Evolutionary conservation across 2,329 filamentous ascomycete species (phyloP).

Genomic region (Talaromyces sp.): DNA sequence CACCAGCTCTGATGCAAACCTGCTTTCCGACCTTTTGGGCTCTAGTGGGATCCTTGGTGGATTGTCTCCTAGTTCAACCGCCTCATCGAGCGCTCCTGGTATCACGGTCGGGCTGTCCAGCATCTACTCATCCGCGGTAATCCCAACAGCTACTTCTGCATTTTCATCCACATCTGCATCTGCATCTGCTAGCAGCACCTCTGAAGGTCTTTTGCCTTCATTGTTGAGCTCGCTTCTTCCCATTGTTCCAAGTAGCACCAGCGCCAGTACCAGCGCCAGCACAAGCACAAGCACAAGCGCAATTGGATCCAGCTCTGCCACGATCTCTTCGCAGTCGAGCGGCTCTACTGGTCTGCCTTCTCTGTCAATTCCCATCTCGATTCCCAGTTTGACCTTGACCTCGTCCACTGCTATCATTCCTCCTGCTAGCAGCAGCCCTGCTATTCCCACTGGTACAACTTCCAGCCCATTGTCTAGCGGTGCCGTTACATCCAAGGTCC

Average conservation of each 20-base stretch:
- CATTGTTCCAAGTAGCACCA: not conserved
- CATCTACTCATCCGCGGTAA: constrained; percentile 7
- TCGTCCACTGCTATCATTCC: constrained; percentile 16
- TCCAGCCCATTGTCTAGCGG: constrained; percentile 9
- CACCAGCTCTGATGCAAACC: constrained; percentile 10
- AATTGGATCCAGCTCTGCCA: constrained; percentile 14
- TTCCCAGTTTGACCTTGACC: constrained; percentile 8
- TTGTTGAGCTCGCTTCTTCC: constrained; percentile 9
- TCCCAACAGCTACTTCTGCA: constrained; percentile 8
- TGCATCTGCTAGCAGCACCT: not conserved
- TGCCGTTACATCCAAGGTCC: not conserved
- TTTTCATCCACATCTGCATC: not conserved
- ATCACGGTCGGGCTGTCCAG: constrained; percentile 19
- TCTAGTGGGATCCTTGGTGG: constrained; percentile 11
- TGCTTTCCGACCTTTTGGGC: constrained; percentile 12
- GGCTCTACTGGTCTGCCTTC: constrained; percentile 10
- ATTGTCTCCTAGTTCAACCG: not conserved
- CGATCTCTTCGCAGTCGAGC: not conserved
- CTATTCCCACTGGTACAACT: constrained; percentile 13
- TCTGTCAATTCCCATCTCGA: constrained; percentile 13
- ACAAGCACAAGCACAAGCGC: not conserved
- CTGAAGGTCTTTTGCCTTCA: constrained; percentile 4
- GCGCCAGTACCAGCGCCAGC: not conserved
- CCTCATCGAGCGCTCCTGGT: constrained; percentile 8
- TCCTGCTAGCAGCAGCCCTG: constrained; percentile 12